These are phyloP conservation scores for Blastomyces silverae DNA, from an alignment of 2,329 filamentous ascomycete genomes.

Conservation along the genomic window DNA sequence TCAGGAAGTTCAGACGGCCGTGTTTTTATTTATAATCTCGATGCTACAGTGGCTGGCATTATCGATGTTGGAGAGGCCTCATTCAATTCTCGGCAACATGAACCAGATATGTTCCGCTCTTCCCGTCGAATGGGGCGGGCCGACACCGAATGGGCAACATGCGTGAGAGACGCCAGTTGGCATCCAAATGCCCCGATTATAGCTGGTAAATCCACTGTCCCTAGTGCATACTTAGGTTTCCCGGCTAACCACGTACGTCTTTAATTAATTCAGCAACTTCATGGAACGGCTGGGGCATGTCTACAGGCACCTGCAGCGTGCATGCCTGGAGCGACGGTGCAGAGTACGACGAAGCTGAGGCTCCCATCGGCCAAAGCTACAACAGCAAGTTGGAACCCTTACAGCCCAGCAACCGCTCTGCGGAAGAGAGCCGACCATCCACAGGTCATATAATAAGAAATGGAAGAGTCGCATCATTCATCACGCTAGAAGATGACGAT, in stretches of 20 bases:
- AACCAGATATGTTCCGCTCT: slow-evolving; percentile 48
- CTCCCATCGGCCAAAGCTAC: slow-evolving; percentile 17
- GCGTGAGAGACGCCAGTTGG: slow-evolving; percentile 84
- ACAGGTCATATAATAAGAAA: neutral
- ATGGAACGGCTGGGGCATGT: slow-evolving; percentile 71
- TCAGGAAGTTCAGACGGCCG: slow-evolving; percentile 83
- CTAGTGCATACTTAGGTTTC: neutral
- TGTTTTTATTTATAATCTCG: slow-evolving; percentile 88
- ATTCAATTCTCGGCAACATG: slow-evolving; percentile 51
- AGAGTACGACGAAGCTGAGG: slow-evolving; percentile 18
- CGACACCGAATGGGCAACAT: slow-evolving; percentile 63
- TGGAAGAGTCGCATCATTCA: neutral
- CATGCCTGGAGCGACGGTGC: slow-evolving; percentile 65
- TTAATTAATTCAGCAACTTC: slow-evolving; percentile 56
- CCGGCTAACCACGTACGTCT: slow-evolving; percentile 25
- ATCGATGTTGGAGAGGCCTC: slow-evolving; percentile 74
- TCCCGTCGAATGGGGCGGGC: slow-evolving; percentile 51
- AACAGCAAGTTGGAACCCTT: slow-evolving; percentile 16
- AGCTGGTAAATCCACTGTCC: slow-evolving; percentile 47
- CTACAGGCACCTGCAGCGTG: slow-evolving; percentile 66
- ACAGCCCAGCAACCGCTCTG: slow-evolving; percentile 1
- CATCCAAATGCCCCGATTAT: slow-evolving; percentile 77
- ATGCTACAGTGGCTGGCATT: slow-evolving; percentile 70
- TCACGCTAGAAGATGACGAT: slow-evolving; percentile 6
- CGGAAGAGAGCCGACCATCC: neutral